These are phyloP conservation scores for Metarhizium rileyi DNA, from an alignment of 2,329 filamentous ascomycete genomes.

Conservation along the genomic window DNA sequence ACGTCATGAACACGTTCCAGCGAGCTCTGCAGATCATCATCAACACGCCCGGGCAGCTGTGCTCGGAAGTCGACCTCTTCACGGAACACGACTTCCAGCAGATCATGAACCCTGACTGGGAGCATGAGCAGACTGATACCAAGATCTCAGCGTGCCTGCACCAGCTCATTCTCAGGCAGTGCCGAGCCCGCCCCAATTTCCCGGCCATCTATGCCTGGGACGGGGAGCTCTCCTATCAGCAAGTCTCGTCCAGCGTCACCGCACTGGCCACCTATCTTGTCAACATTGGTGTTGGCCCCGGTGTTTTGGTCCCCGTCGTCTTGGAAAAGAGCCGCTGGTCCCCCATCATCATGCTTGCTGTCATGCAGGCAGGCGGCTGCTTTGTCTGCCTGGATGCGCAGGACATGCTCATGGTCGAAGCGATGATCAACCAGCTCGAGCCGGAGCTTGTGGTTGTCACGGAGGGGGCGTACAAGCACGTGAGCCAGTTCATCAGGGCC, in stretches of 20 bases:
- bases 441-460: slow-evolving; percentile 35
- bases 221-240: slow-evolving; percentile 31
- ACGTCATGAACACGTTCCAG: slow-evolving; percentile 43
- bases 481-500: slow-evolving; percentile 29
- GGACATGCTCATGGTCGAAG: slow-evolving; percentile 30
- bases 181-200: slow-evolving; percentile 26
- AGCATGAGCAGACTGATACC: slow-evolving; percentile 27
- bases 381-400: slow-evolving; percentile 40
- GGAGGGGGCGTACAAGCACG: slow-evolving; percentile 28
- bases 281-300: slow-evolving; percentile 38
- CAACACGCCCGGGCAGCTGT: slow-evolving; percentile 26
- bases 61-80: slow-evolving; percentile 42
- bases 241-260: slow-evolving; percentile 28
- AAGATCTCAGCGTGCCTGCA: slow-evolving; percentile 33
- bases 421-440: slow-evolving; percentile 33
- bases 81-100: slow-evolving; percentile 45
- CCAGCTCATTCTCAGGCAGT: slow-evolving; percentile 33
- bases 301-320: slow-evolving; percentile 53
- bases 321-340: slow-evolving; percentile 61
- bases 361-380: slow-evolving; percentile 49
- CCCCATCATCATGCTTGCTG: slow-evolving; percentile 59
- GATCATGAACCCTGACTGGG: slow-evolving; percentile 42
- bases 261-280: slow-evolving; percentile 36
- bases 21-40: slow-evolving; percentile 39
- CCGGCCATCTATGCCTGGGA: slow-evolving; percentile 36